Base-by-base conservation (phyloP, 2,329 filamentous ascomycete genomes). In the Trichoderma sp. region DNA sequence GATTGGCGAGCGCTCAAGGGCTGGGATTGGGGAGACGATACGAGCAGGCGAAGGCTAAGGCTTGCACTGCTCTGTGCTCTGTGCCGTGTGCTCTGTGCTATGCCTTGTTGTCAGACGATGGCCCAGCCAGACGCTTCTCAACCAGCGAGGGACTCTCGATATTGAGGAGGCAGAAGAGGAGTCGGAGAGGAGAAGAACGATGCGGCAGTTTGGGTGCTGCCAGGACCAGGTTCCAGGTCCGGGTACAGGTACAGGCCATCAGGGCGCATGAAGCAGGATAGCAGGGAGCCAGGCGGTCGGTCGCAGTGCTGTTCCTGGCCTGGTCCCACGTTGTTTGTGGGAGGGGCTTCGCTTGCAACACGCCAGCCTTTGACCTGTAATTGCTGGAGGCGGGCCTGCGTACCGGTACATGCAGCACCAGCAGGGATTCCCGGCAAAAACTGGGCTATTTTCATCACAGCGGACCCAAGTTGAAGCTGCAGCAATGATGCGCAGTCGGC, bases 111-210 rank as follows among this genome's bases (percentile, higher is more conserved):
- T 72, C 29, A 60, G 60, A 64, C 60, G 60, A 63, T 72, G 69
- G 69, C 60, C 59, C 69, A 72, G 60, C 69, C 69, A 65, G 60
- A 29, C 41, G 67, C 8, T 59, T 53, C n/a, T 53, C 60, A 62
- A 65, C 69, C 69, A 73, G 69, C 59, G 60, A 65, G 35, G 33
- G 35, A 73, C 35, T 73, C 69, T 65, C 29, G 33, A 41, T 35
- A 35, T 53, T 56, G 38, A 21, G 35, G 41, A 64, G 41, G 60
- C n/a, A 56, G 56, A 71, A 64, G 67, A 65, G 74, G 60, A 53
- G 53, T 33, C 21, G 60, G 64, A 14, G 59, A 71, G 67, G 66
- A 71, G 66, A 65, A 71, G 66, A 59, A 63, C 50, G 29, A 59
- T 21, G 29, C 31, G 50, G 65, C 64, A 71, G 66, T 71, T 38